Percentiles rank a stretch among this genome's conserved stretches.
Conservation (phyloP, 345 rosid genomes). For the Salix koriyanagi region DNA sequence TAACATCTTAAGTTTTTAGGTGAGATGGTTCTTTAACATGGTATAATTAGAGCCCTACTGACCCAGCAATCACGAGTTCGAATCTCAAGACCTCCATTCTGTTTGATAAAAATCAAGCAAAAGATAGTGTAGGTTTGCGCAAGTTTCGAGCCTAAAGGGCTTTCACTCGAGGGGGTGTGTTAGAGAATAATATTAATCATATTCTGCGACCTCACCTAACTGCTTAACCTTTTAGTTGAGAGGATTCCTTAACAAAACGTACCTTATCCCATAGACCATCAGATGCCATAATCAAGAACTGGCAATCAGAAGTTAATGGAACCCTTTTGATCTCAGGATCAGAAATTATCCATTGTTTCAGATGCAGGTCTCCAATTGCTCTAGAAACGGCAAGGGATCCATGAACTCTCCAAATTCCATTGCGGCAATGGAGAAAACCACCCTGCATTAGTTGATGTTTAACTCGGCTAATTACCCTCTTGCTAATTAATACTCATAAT, state of each 20-base stretch:
- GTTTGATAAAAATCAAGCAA: no score
- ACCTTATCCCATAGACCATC: conserved; percentile 68
- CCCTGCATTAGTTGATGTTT: conserved; percentile 31
- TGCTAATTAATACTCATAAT: background rate
- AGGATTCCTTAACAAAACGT: background rate
- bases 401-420: conserved; percentile 51
- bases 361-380: conserved; percentile 49
- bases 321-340: conserved; percentile 42
- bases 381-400: conserved; percentile 53
- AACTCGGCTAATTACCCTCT: background rate
- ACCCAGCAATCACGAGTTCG: no score
- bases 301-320: conserved; percentile 32
- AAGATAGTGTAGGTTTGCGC: no score
- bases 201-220: no score
- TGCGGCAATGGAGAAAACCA: conserved; percentile 39
- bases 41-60: no score
- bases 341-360: conserved; percentile 51
- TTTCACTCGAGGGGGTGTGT: no score
- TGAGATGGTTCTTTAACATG: no score
- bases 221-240: no score
- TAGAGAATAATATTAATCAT: no score
- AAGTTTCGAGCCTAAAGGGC: no score
- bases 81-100: no score
- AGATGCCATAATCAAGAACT: conserved; percentile 51
- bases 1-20: no score